Base-by-base conservation (phyloP, 2,329 filamentous ascomycete species). In the Metarhizium album region DNA sequence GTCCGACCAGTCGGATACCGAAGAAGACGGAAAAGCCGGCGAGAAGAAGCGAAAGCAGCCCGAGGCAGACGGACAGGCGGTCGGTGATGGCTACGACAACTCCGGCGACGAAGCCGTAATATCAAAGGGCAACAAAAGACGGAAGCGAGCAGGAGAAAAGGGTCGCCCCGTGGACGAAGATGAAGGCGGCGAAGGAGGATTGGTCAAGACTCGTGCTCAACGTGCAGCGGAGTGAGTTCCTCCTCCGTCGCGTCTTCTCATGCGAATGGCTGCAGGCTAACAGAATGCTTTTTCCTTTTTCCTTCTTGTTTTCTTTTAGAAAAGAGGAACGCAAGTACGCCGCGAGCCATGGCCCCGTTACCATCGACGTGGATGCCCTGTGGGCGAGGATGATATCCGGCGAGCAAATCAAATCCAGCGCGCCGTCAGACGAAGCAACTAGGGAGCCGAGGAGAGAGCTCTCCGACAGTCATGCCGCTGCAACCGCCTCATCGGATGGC, bases 71-170 rank as follows among this genome's bases (percentile, higher is more conserved):
- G 46, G 58, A 38, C 61, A 57, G 16, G 56, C 57, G 2, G 68
- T 72, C 4, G 74, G 77, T 55, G 70, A 70, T 0, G 79, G 73
- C 1, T 79, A 81, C 53, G 76, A 81, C 53, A 84, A 84, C 56
- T 87, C 84, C 1, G 84, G 84, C n/a, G 84, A 88, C 59, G 84
- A 88, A 60, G 76, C 77, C 1, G 77, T 86, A 50, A 83, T 88
- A 57, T 70, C 77, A 45, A 82, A 75, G 56, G 82, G 76, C 18
- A 79, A 76, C 59, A 82, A 76, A 61, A 69, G 70, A 49, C 69
- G 65, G 35, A 78, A 71, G 60, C 66, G 64, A 42, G 76, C 71
- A 59, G 71, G 69, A 57, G 57, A 58, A 14, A 71, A 67, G 50
- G 62, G 55, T 2, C 60, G 58, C 1, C 61, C 56, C 1, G 61